phyloP scores from a whole-genome alignment of 2,329 filamentous ascomycete genomes.

The Monilinia aucupariae region DNA sequence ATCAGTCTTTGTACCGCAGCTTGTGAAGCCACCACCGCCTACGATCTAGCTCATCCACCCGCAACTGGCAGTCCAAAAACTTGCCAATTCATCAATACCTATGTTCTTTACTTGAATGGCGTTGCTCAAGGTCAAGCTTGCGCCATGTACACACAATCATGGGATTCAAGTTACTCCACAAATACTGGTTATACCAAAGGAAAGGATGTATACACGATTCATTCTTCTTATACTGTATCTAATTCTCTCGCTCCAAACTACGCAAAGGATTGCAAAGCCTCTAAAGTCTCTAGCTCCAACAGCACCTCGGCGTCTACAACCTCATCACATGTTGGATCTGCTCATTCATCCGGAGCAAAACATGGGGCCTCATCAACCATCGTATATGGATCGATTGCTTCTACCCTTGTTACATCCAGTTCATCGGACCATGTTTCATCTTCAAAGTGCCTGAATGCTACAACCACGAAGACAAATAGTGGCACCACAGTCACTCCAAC shows the following conservation, averaged over 20 bases:
- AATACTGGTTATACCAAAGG: slow-evolving; percentile 2
- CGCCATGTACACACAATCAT: background rate
- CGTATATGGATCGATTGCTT: too few species aligned
- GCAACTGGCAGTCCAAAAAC: background rate
- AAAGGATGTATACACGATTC: background rate
- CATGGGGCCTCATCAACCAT: too few species aligned
- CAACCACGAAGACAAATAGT: too few species aligned
- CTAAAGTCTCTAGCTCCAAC: too few species aligned
- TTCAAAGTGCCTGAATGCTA: too few species aligned
- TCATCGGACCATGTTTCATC: too few species aligned
- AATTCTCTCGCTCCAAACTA: slow-evolving; percentile 2
- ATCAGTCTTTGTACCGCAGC: slow-evolving; percentile 1
- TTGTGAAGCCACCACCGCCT: slow-evolving; percentile 6
- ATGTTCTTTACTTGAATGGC: slow-evolving; percentile 4
- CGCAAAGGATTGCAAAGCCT: background rate
- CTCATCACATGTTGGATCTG: too few species aligned
- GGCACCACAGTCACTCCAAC: too few species aligned
- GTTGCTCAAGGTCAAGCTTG: slow-evolving; percentile 11
- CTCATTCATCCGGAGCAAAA: too few species aligned
- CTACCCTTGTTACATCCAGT: too few species aligned
- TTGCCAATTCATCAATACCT: slow-evolving; percentile 12
- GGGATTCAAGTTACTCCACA: slow-evolving; percentile 3
- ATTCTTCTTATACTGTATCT: slow-evolving; percentile 3
- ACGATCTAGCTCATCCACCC: background rate
- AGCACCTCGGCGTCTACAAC: background rate